Evolutionary conservation across 106 monocot species (phyloP).

Genomic region (Platanthera zijinensis): DNA sequence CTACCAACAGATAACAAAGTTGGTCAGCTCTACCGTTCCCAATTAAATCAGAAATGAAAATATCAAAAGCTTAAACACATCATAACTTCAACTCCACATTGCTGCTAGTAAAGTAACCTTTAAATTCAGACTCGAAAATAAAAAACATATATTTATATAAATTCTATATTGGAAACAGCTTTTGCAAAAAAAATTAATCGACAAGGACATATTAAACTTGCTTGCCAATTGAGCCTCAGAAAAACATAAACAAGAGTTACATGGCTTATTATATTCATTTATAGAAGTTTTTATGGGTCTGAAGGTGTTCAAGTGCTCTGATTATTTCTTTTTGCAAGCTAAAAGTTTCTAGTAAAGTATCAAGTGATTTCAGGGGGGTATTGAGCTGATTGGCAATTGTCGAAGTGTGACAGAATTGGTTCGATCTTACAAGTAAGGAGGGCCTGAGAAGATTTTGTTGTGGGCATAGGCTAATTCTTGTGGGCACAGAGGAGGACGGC

Average conservation of each 20-base stretch:
- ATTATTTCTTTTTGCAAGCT: too few species aligned
- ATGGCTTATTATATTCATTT: too few species aligned
- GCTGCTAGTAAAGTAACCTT: background rate
- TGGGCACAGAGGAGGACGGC: too few species aligned
- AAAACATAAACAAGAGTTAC: background rate
- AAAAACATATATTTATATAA: background rate
- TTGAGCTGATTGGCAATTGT: too few species aligned
- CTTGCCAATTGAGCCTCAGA: background rate
- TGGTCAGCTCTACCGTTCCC: background rate
- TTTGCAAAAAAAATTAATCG: background rate
- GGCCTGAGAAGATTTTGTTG: too few species aligned
- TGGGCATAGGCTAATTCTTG: too few species aligned
- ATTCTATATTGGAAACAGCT: background rate
- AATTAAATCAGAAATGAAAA: background rate
- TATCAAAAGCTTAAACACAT: background rate
- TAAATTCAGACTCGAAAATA: background rate
- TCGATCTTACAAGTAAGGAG: too few species aligned
- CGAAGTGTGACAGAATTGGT: too few species aligned
- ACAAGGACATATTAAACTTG: background rate
- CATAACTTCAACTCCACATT: background rate
- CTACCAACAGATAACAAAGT: background rate
- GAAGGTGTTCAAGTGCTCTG: too few species aligned
- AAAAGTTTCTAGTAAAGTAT: too few species aligned
- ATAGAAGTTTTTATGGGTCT: too few species aligned
- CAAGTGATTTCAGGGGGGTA: too few species aligned